Evolutionary conservation across 2,329 filamentous ascomycete genomes (phyloP), one percentile per base, ranked within the genome.

Genomic region (Fusarium concolor): DNA sequence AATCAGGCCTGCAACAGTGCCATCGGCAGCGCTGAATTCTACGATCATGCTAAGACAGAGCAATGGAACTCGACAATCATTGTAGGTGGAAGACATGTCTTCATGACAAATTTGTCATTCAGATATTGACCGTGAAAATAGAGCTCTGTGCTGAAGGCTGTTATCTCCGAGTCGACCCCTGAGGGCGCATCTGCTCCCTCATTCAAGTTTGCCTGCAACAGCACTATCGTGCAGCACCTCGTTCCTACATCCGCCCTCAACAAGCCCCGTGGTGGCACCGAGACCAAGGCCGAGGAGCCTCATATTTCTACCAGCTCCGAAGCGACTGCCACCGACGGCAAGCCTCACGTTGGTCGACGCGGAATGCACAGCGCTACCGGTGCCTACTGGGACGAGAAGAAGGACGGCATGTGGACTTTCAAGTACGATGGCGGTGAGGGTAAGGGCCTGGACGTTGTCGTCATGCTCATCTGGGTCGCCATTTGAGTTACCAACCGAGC

Each of bases 171-270:
- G 77, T 89, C 90, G 50, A 88, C 87, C 18, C 85, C 87, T 18
- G 78, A 85, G 46, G 81, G 85, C 65, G 82, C 84, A 63, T 80
- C 84, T 28, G 83, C 87, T 26, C 90, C 92, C 7, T 80, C 84
- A 17, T 97, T 90, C 88, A 98, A 98, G 82, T 98, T 95, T 82
- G 93, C 94, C 73, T 94, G 97, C 82, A 98, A 97, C 86, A 96
- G 93, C 84, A 98, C 95, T 71, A 97, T 98, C 77, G 96, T 98
- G 73, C 95, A 99, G 84, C 95, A 98, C 83, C 85, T 95, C 33
- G 88, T 91, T 20, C 87, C 90, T 55, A 90, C 88, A 14, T 87
- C 88, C 29, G 83, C 87, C 56, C 82, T 89, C 50, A 90, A 88
- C 81, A 89, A 88, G 80, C 77, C 87, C 65, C 83, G 84, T 70